phyloP scores from a whole-genome alignment of 1,139 yeast species.

The Entelexis paramagnoliae region DNA sequence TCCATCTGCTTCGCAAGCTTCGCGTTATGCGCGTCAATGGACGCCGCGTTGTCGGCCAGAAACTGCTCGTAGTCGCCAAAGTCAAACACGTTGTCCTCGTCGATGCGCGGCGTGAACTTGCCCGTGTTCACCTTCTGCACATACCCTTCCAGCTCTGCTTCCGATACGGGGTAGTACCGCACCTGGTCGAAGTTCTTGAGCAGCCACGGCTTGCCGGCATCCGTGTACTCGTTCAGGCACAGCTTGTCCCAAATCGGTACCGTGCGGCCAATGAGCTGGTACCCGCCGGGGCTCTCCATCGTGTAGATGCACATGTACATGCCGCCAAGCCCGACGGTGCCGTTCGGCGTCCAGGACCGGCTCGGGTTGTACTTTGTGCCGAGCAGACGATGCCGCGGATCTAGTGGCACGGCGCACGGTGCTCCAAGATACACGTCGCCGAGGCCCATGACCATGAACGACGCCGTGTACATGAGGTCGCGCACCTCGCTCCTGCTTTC shows the following conservation, averaged over 20 bases:
- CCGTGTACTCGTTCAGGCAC: constrained; percentile 45
- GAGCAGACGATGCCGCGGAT: constrained; percentile 84
- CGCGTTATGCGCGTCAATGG: constrained; percentile 59
- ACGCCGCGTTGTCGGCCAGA: constrained; percentile 60
- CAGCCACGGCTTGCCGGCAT: constrained; percentile 70
- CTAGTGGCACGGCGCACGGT: constrained; percentile 96
- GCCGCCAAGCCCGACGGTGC: constrained; percentile 96
- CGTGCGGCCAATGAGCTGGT: constrained; percentile 91
- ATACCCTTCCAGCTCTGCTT: constrained; percentile 62
- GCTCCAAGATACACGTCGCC: constrained; percentile 98
- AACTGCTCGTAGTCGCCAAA: constrained; percentile 68
- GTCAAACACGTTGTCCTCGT: constrained; percentile 65
- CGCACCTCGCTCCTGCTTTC: constrained; percentile 58
- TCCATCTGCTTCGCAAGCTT: constrained; percentile 74
- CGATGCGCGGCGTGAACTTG: constrained; percentile 57
- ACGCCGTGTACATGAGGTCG: constrained; percentile 76
- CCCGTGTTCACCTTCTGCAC: constrained; percentile 76
- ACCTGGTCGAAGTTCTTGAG: constrained; percentile 86
- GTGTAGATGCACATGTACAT: constrained; percentile 98
- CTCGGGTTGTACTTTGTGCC: constrained; percentile 96
- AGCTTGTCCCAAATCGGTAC: constrained; percentile 97
- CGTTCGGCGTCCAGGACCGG: constrained; percentile 90
- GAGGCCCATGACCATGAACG: constrained; percentile 82
- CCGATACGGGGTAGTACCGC: constrained; percentile 84
- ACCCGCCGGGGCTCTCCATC: constrained; percentile 98